These are phyloP conservation scores for Quercus parvula DNA, from an alignment of 306 rosid species.

Conservation along the genomic window DNA sequence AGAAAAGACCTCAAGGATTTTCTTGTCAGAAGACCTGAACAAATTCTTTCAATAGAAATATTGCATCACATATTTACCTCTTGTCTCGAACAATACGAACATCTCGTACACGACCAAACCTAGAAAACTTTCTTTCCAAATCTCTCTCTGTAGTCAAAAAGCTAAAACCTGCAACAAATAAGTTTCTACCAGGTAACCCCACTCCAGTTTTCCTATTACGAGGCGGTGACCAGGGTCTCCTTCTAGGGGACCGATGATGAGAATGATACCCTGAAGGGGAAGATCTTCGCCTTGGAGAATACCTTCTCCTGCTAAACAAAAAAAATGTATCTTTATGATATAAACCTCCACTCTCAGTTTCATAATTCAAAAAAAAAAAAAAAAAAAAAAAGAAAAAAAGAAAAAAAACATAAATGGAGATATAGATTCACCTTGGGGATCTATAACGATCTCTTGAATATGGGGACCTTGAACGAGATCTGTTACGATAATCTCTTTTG, in stretches of 20 bases:
- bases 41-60: neutral
- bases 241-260: neutral
- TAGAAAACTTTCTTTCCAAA: slow-evolving; percentile 1
- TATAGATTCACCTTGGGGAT: neutral
- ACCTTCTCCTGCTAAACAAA: neutral
- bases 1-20: neutral
- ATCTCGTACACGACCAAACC: neutral
- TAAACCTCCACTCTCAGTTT: neutral
- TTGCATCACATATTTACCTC: neutral
- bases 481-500: neutral
- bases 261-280: neutral
- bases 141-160: slow-evolving; percentile 1
- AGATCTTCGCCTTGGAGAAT: neutral
- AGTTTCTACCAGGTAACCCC: neutral
- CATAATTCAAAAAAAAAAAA: neutral
- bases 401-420: neutral
- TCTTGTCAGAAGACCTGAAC: neutral
- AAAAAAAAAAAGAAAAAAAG: neutral
- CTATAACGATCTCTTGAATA: neutral
- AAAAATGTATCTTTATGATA: neutral
- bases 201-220: neutral
- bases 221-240: neutral
- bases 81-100: neutral
- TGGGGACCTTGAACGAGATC: neutral
- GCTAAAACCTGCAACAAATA: neutral